Conservation (phyloP, 305 asterid species). For the Coffea humblotiana region DNA sequence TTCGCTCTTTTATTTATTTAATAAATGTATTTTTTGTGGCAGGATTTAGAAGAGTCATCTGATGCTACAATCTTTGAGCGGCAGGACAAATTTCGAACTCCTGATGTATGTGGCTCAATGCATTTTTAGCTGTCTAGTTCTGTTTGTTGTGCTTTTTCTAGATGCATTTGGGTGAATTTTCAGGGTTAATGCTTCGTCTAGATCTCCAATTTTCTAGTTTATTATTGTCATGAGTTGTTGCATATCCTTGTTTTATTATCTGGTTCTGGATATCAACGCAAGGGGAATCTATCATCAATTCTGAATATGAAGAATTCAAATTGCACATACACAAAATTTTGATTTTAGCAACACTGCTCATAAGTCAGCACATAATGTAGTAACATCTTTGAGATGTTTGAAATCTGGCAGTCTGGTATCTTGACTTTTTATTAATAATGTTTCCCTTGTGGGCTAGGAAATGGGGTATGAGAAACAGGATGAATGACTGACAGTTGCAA, state of each 20-base stretch:
- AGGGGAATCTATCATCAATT: background rate
- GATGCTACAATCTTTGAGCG: conserved; percentile 46
- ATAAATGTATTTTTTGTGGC: conserved; percentile 1
- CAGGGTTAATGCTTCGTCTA: background rate
- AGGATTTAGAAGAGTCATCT: conserved; percentile 57
- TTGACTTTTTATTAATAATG: background rate
- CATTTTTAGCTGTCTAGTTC: conserved; percentile 1
- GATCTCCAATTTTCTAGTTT: background rate
- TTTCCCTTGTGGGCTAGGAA: background rate
- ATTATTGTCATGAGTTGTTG: background rate
- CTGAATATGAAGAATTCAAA: background rate
- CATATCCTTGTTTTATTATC: background rate
- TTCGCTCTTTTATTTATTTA: conserved; percentile 2
- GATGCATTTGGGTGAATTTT: background rate
- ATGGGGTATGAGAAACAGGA: too few species aligned
- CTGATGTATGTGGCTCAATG: conserved; percentile 52
- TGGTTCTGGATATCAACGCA: background rate
- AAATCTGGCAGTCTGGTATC: background rate
- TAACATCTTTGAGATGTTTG: background rate
- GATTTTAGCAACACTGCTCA: background rate
- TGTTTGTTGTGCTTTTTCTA: background rate
- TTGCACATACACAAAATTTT: background rate
- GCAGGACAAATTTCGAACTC: conserved; percentile 73
- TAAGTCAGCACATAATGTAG: background rate
- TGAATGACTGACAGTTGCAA: background rate